Evolutionary conservation across 2,329 filamentous ascomycete genomes (phyloP), one percentile per base, ranked within the genome.

Genomic region (Gaeumannomyces sp.): DNA sequence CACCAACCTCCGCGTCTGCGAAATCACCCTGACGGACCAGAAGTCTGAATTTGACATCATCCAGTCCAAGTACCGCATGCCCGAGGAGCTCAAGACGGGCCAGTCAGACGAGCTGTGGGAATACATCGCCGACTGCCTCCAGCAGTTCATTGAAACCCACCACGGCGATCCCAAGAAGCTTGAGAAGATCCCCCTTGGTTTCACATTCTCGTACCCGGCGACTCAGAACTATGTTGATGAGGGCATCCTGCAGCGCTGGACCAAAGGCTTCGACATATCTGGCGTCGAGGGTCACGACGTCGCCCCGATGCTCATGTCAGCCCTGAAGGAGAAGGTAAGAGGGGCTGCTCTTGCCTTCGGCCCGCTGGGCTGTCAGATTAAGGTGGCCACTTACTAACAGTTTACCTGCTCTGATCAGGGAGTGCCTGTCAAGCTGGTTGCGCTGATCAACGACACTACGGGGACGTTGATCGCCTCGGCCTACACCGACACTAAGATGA

Each of bases 371-470:
- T 28, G 14, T 33, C 56, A 13, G 59, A 14, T 25, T 2, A 1
- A 31, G 16, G 25, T 5, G 10, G 8, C 56, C n/a, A 27, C 65
- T 67, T n/a, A 66, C 59, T 35, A 27, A 31, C 57, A 2, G 29
- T 3, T 19, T 28, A 22, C 27, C 4, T 16, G 3, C 57, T 19
- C 57, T 59, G 57, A 25, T 29, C 68, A 93, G 89, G 89, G 89
- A 35, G 89, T 97, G 19, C 94, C 94, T 60, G 96, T 98, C 79
- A 96, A 93, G 79, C 83, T 98, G 65, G 91, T 90, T 29, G 95
- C 95, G 50, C 79, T 99, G 76, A 95, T 98, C 79, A 99, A 99
- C 76, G 95, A 99, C 76, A 99, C 95, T 61, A 98, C 94, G 25
- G 95, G 95, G 72, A 99, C 95, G 38, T 82, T 99, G 72, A 96